Base-by-base conservation (phyloP, 129 eudicot species). In the Pseudognaphalium luteoalbum region DNA sequence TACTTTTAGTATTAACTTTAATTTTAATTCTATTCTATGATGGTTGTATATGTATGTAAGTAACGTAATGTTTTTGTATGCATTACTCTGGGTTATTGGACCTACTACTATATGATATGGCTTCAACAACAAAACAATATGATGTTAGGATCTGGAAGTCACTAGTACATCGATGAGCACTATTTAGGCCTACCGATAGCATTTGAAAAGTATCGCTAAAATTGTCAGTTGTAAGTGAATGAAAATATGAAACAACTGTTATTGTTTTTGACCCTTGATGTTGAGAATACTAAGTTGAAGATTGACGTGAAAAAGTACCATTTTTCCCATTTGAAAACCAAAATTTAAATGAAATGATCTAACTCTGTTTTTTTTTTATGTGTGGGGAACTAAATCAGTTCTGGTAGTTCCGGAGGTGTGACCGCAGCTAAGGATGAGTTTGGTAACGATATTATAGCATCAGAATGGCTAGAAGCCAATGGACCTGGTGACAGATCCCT, bases 401-500 rank as follows among this genome's bases (percentile, higher is more conserved):
- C 80, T 15, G 88, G 85, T 16, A 85, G 80, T 7, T 81, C 57
- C 35, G 69, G 78, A 28, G 90, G 85, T 30, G 93, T 93, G 21
- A 80, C 37, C 0, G 32, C 42, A 6, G 97, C 97, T 16, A 93
- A 83, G 81, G 97, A 93, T 78, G 98, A 91, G 61, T 75, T 85
- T n/a, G 96, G 97, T 68, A 89, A 91, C 29, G 90, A 91, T 73
- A 79, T 94, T 1, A 28, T 84, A 28, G 90, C 90, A 21, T 73
- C 69, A 17, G 90, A 82, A 85, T 94, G 98, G 98, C 80, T 94
- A 51, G 85, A 84, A 76, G 83, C 75, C 51, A 97, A 93, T 70
- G 88, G 84, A 61, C 91, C 97, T 19, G 87, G 91, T 10, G 97
- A 91, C 78, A 76, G 89, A 66, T 91, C 96, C 76, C 97, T 94